These are phyloP conservation scores for Epichloe sp. DNA, from an alignment of 2,329 filamentous ascomycete genomes.

Conservation along the genomic window DNA sequence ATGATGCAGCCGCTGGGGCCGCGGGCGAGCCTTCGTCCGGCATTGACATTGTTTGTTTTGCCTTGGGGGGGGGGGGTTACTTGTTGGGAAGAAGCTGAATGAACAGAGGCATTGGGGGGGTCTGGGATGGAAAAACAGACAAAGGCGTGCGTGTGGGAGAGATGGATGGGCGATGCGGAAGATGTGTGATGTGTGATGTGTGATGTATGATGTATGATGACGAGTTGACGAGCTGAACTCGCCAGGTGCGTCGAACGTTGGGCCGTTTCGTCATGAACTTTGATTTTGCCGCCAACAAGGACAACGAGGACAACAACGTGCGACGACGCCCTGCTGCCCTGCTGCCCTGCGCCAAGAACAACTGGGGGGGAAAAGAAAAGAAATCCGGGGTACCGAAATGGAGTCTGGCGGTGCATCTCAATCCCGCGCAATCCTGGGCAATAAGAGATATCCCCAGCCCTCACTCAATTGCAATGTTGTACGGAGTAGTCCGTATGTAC, in stretches of 20 bases:
- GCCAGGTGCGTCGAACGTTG: not conserved
- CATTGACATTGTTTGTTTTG: conserved; percentile 8
- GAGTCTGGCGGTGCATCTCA: too few species aligned
- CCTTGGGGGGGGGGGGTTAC: too few species aligned
- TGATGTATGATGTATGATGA: not conserved
- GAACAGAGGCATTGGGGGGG: not conserved
- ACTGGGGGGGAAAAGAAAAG: too few species aligned
- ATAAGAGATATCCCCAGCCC: not conserved
- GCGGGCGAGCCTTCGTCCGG: conserved; percentile 9
- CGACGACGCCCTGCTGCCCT: too few species aligned
- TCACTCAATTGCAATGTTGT: not conserved
- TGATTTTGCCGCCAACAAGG: not conserved
- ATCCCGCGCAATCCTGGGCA: too few species aligned
- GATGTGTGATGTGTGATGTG: too few species aligned
- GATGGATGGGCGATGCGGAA: too few species aligned
- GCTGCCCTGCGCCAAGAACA: too few species aligned
- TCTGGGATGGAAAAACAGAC: not conserved
- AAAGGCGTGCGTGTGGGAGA: too few species aligned
- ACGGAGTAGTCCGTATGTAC: too few species aligned
- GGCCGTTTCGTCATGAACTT: not conserved
- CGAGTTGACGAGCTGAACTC: not conserved
- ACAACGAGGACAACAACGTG: too few species aligned
- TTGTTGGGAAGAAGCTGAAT: not conserved
- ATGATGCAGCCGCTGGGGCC: not conserved
- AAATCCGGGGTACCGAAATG: too few species aligned